Base-by-base conservation (phyloP, 345 rosid genomes). In the Dipteronia dyeriana region DNA sequence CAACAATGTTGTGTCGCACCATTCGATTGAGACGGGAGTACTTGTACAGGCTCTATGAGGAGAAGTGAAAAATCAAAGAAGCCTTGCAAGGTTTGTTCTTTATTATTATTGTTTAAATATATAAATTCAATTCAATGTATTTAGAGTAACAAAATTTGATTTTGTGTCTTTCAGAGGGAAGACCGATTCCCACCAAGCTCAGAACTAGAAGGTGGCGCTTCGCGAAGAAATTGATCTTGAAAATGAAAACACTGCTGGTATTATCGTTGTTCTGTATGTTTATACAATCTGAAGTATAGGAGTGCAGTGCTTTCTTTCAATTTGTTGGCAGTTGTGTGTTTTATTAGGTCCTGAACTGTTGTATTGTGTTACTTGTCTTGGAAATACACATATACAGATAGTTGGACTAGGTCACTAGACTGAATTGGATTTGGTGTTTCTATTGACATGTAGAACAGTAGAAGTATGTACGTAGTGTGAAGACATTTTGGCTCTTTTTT, bases 121-220 rank as follows among this genome's bases (percentile, higher is more conserved):
- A 12, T 70, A 9, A 19, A 57, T 14, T 3, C 41, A 43, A 60
- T 22, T 60, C 53, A 23, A n/a, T 65, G 7, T 34, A 9, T 39
- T 17, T 54, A n/a, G 60, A 16, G n/a, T 17, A 54, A 54, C 22
- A 17, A 16, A 19, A 17, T 54, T 23, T 22, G 31, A 7, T 64
- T 1, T 68, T 71, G 19, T 75, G 66, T 25, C 17, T 13, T 70
- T 22, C 86, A 93, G 99, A 92, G 82, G 99, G 99, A 69, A 93
- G 92, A 76, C 92, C 95, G 10, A 93, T 95, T 82, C 99, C 99
- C 47, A 92, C 97, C 23, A 95, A 93, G 91, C 91, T 95, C 49
- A 79, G 94, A 92, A 92, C 81, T 97, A 91, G 71, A 96, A 90
- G 76, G 91, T 94, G 0, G 87, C 88, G 49, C 98, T 92, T 78